These are phyloP conservation scores for Curvularia hawaiiensis DNA, from an alignment of 2,329 filamentous ascomycete genomes.

Conservation along the genomic window DNA sequence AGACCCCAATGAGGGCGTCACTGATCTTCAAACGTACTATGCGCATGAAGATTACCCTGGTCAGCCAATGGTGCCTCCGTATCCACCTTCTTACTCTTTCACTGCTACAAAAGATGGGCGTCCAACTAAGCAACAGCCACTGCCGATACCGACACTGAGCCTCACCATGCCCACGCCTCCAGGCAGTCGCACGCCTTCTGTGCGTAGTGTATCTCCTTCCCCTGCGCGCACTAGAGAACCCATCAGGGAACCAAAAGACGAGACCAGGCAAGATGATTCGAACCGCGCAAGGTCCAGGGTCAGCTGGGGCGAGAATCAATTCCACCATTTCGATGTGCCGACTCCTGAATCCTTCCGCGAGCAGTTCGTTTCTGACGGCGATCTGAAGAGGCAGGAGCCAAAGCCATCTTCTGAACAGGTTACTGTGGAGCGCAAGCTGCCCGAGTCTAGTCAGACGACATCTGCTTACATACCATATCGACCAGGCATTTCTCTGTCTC, in stretches of 20 bases:
- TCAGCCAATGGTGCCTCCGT: constrained; percentile 40
- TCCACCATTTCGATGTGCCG: constrained; percentile 53
- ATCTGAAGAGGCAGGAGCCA: constrained; percentile 30
- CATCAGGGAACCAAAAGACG: constrained; percentile 26
- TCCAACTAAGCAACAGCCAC: constrained; percentile 38
- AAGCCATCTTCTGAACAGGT: constrained; percentile 45
- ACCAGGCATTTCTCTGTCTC: constrained; percentile 26
- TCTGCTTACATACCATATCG: constrained; percentile 40
- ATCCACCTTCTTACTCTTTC: constrained; percentile 46
- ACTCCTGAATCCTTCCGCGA: constrained; percentile 52
- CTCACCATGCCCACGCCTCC: constrained; percentile 65
- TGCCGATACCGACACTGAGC: constrained; percentile 59
- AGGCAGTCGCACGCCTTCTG: constrained; percentile 51
- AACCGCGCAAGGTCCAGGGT: constrained; percentile 45
- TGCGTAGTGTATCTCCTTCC: constrained; percentile 43
- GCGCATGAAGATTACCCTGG: constrained; percentile 46
- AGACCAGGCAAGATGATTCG: constrained; percentile 30
- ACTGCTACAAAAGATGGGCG: constrained; percentile 50
- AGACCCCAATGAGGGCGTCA: constrained; percentile 52
- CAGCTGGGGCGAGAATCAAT: constrained; percentile 56
- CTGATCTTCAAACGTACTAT: constrained; percentile 51
- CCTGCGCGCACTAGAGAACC: constrained; percentile 44
- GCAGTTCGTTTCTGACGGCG: constrained; percentile 41
- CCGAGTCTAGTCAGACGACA: constrained; percentile 35
- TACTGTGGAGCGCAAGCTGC: constrained; percentile 46